These are phyloP conservation scores for Penicillium psychrofluorescens DNA, from an alignment of 495 filamentous ascomycete genomes.

Conservation along the genomic window DNA sequence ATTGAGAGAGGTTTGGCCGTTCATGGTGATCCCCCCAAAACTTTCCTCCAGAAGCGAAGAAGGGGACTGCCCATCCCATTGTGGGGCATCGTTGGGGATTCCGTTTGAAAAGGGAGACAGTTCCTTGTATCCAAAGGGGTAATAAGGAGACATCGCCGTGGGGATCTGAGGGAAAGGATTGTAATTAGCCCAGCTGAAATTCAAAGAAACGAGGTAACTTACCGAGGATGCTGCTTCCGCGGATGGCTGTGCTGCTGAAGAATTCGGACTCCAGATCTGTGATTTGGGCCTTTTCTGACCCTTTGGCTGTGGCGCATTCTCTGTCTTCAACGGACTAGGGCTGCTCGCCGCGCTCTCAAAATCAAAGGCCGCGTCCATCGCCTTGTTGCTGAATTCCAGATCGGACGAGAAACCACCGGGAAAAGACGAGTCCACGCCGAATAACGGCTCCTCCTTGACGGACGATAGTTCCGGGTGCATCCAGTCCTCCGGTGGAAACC, in stretches of 20 bases:
- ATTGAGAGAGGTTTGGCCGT: conserved; percentile 30
- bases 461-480: conserved; percentile 31
- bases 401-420: conserved; percentile 24
- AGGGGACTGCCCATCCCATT: conserved; percentile 46
- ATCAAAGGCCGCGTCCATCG: conserved; percentile 60
- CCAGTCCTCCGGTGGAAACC: conserved; percentile 33
- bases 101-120: conserved; percentile 40
- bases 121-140: conserved; percentile 34
- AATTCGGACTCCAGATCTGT: conserved; percentile 19
- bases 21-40: conserved; percentile 39
- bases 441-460: conserved; percentile 33
- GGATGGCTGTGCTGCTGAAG: conserved; percentile 4
- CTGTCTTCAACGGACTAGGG: conserved; percentile 45
- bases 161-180: conserved; percentile 8
- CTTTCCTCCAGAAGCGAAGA: conserved; percentile 43
- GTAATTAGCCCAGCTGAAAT: conserved; percentile 1
- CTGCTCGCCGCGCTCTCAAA: conserved; percentile 65
- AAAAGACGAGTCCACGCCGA: conserved; percentile 31
- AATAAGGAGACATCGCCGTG: conserved; percentile 23
- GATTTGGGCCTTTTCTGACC: conserved; percentile 16
- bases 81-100: conserved; percentile 30
- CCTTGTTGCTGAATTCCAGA: conserved; percentile 49
- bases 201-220: conserved; percentile 8
- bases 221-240: conserved; percentile 24
- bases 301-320: conserved; percentile 18